These are phyloP conservation scores for Cladophialophora immunda DNA, from an alignment of 2,329 filamentous ascomycete genomes.

Conservation along the genomic window DNA sequence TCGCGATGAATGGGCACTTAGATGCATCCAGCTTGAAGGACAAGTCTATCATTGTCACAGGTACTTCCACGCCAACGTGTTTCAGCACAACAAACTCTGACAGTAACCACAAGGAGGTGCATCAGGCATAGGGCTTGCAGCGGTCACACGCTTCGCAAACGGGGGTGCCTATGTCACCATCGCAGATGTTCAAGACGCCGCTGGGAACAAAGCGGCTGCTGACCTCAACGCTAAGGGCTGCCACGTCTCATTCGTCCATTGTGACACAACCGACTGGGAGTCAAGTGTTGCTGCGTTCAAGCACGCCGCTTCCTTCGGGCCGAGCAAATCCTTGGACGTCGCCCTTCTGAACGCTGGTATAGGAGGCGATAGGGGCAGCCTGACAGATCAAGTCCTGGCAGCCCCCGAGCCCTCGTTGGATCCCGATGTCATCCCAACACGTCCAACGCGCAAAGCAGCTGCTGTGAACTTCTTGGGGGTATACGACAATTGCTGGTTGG, in stretches of 20 bases:
- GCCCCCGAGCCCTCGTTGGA: slow-evolving; percentile 15
- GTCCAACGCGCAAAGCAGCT: slow-evolving; percentile 32
- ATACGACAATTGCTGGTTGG: slow-evolving; percentile 41
- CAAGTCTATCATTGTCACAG: slow-evolving; percentile 34
- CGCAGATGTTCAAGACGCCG: slow-evolving; percentile 38
- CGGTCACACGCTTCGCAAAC: slow-evolving; percentile 47
- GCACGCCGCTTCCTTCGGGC: slow-evolving; percentile 40
- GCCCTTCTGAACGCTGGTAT: slow-evolving; percentile 46
- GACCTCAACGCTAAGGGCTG: slow-evolving; percentile 16
- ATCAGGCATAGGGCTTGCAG: slow-evolving; percentile 51
- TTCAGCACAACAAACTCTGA: neutral
- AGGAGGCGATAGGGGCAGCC: slow-evolving; percentile 30
- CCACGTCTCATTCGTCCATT: slow-evolving; percentile 43
- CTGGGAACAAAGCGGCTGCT: slow-evolving; percentile 7
- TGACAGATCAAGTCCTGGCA: slow-evolving; percentile 27
- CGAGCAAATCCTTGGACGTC: slow-evolving; percentile 43
- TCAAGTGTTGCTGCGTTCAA: slow-evolving; percentile 47
- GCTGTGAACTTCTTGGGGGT: slow-evolving; percentile 44
- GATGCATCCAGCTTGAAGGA: slow-evolving; percentile 20
- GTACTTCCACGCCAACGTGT: neutral
- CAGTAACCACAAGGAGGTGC: slow-evolving; percentile 25
- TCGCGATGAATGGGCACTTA: slow-evolving; percentile 6
- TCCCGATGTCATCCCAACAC: slow-evolving; percentile 27
- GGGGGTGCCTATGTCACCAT: slow-evolving; percentile 55
- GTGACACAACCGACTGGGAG: slow-evolving; percentile 43